Conservation (phyloP, 129 eudicot genomes). For the Solidago caesia region DNA sequence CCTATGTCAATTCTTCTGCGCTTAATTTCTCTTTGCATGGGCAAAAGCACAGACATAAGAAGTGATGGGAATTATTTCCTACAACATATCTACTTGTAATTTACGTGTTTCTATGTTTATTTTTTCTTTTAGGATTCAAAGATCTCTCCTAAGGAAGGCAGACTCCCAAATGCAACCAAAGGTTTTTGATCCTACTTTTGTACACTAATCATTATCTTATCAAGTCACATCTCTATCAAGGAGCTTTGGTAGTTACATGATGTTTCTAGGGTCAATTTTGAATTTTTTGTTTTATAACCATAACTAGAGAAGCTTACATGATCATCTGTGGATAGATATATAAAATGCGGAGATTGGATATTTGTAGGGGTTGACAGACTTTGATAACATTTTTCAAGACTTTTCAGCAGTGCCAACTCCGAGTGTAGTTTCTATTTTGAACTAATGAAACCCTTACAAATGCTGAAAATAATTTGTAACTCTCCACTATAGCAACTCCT, state of each 20-base stretch:
- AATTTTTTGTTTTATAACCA: not conserved
- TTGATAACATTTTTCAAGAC: not conserved
- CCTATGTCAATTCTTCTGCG: slow-evolving; percentile 7
- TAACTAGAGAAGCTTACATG: not conserved
- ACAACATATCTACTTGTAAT: slow-evolving; percentile 2
- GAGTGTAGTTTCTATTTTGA: not conserved
- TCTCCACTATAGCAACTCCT: not conserved
- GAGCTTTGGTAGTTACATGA: slow-evolving; percentile 14
- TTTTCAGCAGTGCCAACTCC: slow-evolving; percentile 10
- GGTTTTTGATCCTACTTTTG: slow-evolving; percentile 40
- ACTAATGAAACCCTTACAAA: slow-evolving; percentile 10
- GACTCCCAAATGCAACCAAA: slow-evolving; percentile 88
- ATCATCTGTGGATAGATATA: not conserved
- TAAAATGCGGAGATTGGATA: not conserved
- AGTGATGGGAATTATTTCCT: slow-evolving; percentile 14
- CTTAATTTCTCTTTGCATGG: not conserved
- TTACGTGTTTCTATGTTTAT: slow-evolving; percentile 11
- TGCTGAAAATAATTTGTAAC: not conserved
- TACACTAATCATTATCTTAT: slow-evolving; percentile 8
- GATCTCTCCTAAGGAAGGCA: slow-evolving; percentile 85
- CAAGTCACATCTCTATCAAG: slow-evolving; percentile 4
- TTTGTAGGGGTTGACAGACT: slow-evolving; percentile 3
- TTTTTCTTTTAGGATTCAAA: slow-evolving; percentile 59
- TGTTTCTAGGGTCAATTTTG: slow-evolving; percentile 11
- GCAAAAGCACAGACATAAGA: slow-evolving; percentile 1